These are phyloP conservation scores for Hemisphaericaspora xylofermentans DNA, from an alignment of 1,139 yeast species.

Conservation along the genomic window DNA sequence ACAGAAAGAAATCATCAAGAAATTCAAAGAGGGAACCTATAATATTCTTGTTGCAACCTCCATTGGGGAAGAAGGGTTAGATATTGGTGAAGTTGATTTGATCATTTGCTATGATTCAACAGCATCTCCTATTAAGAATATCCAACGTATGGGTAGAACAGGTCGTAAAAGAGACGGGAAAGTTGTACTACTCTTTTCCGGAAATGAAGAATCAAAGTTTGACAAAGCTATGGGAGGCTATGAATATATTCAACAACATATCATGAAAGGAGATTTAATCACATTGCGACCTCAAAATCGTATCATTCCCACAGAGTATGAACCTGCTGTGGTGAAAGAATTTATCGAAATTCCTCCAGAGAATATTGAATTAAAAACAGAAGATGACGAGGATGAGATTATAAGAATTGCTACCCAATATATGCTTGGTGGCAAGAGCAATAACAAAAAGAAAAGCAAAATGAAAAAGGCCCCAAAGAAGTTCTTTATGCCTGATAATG, in stretches of 20 bases:
- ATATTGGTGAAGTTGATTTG: conserved; percentile 95
- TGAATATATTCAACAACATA: conserved; percentile 68
- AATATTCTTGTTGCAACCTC: conserved; percentile 93
- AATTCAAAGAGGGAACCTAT: conserved; percentile 68
- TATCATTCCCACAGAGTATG: conserved; percentile 57
- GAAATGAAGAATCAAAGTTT: conserved; percentile 75
- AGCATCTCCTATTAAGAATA: conserved; percentile 86
- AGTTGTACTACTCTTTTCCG: conserved; percentile 74
- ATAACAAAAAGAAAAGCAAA: conserved; percentile 27
- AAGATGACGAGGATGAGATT: conserved; percentile 66
- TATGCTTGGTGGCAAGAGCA: conserved; percentile 29
- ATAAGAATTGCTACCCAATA: conserved; percentile 59
- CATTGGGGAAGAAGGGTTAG: conserved; percentile 97
- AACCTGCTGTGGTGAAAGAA: conserved; percentile 57
- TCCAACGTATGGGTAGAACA: conserved; percentile 97
- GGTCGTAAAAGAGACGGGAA: conserved; percentile 92
- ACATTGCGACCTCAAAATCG: conserved; percentile 52
- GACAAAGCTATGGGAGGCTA: conserved; percentile 86
- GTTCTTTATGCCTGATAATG: conserved; percentile 81
- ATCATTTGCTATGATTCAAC: conserved; percentile 93
- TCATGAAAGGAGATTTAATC: conserved; percentile 44
- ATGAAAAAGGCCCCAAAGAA: conserved; percentile 26
- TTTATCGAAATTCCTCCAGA: conserved; percentile 70
- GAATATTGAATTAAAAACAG: conserved; percentile 51
- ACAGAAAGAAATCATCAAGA: conserved; percentile 69